These are phyloP conservation scores for Talaromyces sp. DNA, from an alignment of 2,329 filamentous ascomycete species.

Conservation along the genomic window DNA sequence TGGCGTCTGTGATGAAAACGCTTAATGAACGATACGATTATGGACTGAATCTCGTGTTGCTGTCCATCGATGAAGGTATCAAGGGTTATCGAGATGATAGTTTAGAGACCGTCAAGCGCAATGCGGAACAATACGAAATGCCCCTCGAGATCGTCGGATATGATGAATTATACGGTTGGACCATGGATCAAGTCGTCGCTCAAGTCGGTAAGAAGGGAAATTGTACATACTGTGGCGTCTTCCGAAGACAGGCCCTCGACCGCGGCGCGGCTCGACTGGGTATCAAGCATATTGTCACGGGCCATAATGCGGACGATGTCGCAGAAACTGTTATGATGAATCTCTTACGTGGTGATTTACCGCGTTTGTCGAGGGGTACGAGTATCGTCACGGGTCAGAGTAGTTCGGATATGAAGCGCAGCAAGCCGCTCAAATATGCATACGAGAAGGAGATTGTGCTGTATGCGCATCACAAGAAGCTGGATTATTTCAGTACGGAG, in stretches of 20 bases:
- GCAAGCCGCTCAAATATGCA: slow-evolving; percentile 95
- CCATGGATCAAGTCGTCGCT: slow-evolving; percentile 97
- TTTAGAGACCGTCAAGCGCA: slow-evolving; percentile 92
- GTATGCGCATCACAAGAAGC: slow-evolving; percentile 92
- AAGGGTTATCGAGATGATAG: slow-evolving; percentile 95
- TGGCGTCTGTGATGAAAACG: slow-evolving; percentile 91
- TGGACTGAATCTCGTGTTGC: slow-evolving; percentile 75
- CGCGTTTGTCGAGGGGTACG: slow-evolving; percentile 80
- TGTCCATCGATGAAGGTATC: slow-evolving; percentile 96
- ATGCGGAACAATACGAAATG: slow-evolving; percentile 87
- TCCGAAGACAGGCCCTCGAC: slow-evolving; percentile 88
- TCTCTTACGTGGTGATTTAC: slow-evolving; percentile 81
- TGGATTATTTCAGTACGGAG: slow-evolving; percentile 98
- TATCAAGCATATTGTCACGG: slow-evolving; percentile 92
- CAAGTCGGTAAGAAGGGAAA: slow-evolving; percentile 97
- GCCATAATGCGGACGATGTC: slow-evolving; percentile 95
- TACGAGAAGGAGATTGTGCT: slow-evolving; percentile 99
- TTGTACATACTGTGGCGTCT: slow-evolving; percentile 98
- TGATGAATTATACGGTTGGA: slow-evolving; percentile 93
- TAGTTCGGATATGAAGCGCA: slow-evolving; percentile 85
- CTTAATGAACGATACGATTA: slow-evolving; percentile 88
- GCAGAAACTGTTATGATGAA: slow-evolving; percentile 99
- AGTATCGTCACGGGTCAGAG: slow-evolving; percentile 79
- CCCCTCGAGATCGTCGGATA: slow-evolving; percentile 89
- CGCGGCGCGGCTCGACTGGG: slow-evolving; percentile 81